Conservation (phyloP, 129 eudicot species). For the Ambrosia artemisiifolia region DNA sequence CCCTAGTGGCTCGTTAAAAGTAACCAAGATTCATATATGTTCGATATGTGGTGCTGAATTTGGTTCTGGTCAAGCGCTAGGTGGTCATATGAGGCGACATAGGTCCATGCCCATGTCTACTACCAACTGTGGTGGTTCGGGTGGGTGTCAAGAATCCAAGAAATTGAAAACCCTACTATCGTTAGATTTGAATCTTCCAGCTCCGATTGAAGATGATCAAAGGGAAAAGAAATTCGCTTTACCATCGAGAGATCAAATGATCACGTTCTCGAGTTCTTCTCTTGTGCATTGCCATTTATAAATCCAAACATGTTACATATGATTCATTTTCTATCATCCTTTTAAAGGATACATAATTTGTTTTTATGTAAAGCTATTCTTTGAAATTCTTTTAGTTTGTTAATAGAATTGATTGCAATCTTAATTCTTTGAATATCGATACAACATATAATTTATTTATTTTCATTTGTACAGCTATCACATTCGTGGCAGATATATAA, state of each 20-base stretch:
- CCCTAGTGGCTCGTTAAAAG: constrained; percentile 24
- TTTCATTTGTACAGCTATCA: neutral
- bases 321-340: constrained; percentile 2
- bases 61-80: constrained; percentile 79
- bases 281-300: constrained; percentile 72
- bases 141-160: constrained; percentile 41
- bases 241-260: constrained; percentile 47
- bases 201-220: constrained; percentile 46
- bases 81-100: constrained; percentile 96
- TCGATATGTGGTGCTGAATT: constrained; percentile 86
- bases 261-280: constrained; percentile 59
- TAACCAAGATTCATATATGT: constrained; percentile 66
- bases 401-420: constrained; percentile 22
- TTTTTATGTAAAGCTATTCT: constrained; percentile 28
- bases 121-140: neutral
- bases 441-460: neutral
- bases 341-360: constrained; percentile 6
- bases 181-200: constrained; percentile 78
- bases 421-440: constrained; percentile 15
- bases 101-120: constrained; percentile 38
- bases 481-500: neutral
- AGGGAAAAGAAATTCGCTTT: constrained; percentile 50
- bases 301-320: constrained; percentile 1
- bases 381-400: constrained; percentile 31
- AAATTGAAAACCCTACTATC: constrained; percentile 41